Conservation (phyloP, 768 basidiomycete genomes). For the Naganishia kalamii region DNA sequence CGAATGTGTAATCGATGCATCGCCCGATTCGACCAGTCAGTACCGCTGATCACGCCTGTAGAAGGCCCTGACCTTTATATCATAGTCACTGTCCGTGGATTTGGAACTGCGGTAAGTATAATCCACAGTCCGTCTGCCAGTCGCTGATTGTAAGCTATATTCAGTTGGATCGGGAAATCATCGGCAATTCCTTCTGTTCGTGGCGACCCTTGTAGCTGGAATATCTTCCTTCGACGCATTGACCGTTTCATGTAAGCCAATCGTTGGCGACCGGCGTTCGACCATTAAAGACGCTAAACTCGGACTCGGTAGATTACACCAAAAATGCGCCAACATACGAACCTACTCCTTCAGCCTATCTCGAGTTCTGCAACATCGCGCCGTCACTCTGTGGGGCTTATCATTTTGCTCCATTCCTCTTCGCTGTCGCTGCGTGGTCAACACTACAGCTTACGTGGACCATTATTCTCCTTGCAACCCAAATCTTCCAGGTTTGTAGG, state of each 20-base stretch:
- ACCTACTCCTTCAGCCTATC: slow-evolving; percentile 44
- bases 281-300: slow-evolving; percentile 47
- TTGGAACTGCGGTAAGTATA: slow-evolving; percentile 82
- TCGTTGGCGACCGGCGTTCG: neutral
- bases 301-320: slow-evolving; percentile 42
- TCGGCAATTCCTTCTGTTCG: slow-evolving; percentile 91
- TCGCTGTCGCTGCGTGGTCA: slow-evolving; percentile 74
- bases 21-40: slow-evolving; percentile 87
- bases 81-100: slow-evolving; percentile 95
- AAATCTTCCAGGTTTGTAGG: slow-evolving; percentile 83
- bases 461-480: slow-evolving; percentile 70
- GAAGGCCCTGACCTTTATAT: neutral
- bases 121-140: neutral
- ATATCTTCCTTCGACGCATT: slow-evolving; percentile 77
- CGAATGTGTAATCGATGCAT: slow-evolving; percentile 83
- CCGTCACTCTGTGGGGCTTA: slow-evolving; percentile 63
- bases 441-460: slow-evolving; percentile 97
- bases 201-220: slow-evolving; percentile 73
- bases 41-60: slow-evolving; percentile 17
- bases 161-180: slow-evolving; percentile 88
- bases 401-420: slow-evolving; percentile 70
- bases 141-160: neutral
- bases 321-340: slow-evolving; percentile 39
- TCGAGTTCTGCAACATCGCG: slow-evolving; percentile 63
- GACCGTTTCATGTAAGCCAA: slow-evolving; percentile 65